These are phyloP conservation scores for Phytopythium chamaehyphon DNA, from an alignment of 352 stramenopile species.

Conservation along the genomic window DNA sequence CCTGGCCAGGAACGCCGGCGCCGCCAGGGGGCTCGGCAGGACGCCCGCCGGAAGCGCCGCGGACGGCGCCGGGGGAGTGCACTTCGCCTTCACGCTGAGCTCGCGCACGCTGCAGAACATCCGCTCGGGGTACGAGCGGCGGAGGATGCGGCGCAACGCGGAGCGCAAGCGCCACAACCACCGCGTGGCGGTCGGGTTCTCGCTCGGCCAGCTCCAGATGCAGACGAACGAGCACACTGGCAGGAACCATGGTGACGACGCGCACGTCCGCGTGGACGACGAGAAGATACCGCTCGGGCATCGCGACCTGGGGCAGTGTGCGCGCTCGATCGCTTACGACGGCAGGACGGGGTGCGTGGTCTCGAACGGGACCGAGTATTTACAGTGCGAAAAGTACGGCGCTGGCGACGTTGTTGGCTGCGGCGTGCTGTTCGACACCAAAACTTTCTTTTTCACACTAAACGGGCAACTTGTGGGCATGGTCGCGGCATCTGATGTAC, in stretches of 20 bases:
- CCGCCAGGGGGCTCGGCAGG: neutral
- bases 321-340: constrained; percentile 45
- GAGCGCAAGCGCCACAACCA: constrained; percentile 39
- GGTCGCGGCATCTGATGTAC: constrained; percentile 40
- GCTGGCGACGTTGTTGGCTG: constrained; percentile 54
- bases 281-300: constrained; percentile 17
- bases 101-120: constrained; percentile 38
- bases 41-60: neutral
- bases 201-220: constrained; percentile 19
- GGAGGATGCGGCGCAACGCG: constrained; percentile 17
- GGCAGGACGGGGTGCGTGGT: constrained; percentile 51
- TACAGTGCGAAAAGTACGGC: constrained; percentile 50
- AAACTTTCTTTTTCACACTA: constrained; percentile 72
- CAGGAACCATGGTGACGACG: constrained; percentile 8
- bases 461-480: constrained; percentile 51
- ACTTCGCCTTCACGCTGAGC: constrained; percentile 42
- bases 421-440: constrained; percentile 48
- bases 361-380: constrained; percentile 37
- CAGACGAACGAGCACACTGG: neutral
- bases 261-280: constrained; percentile 1
- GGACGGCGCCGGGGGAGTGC: constrained; percentile 10
- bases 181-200: constrained; percentile 44
- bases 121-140: constrained; percentile 33
- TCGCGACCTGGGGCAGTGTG: constrained; percentile 33
- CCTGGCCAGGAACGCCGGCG: neutral